Percentiles rank a stretch among this genome's conserved stretches.
These are phyloP conservation scores for Leptographium lundbergii DNA, from an alignment of 2,329 filamentous ascomycete genomes.

Conservation along the genomic window DNA sequence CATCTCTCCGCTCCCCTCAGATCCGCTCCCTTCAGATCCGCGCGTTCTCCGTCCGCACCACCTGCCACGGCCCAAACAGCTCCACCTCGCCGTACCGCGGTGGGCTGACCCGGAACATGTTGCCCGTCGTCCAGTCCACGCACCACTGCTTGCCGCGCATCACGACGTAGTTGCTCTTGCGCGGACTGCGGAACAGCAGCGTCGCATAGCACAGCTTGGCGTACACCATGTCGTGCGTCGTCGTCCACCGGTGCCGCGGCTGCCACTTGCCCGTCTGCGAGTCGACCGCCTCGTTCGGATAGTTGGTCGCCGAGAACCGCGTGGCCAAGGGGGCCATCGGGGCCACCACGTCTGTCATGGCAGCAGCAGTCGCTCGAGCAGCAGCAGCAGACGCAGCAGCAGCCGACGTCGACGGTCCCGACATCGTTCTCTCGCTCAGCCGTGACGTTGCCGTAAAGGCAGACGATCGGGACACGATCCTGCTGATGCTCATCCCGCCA, in stretches of 20 bases:
- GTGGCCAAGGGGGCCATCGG: conserved; percentile 10
- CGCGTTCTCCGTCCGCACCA: conserved; percentile 35
- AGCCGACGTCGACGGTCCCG: no score
- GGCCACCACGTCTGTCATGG: neutral
- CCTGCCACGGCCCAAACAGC: conserved; percentile 35
- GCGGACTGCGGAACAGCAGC: conserved; percentile 40
- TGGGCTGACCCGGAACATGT: conserved; percentile 39
- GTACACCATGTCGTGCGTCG: conserved; percentile 44
- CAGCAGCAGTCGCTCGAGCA: neutral
- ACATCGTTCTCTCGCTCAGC: no score
- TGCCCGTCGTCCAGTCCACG: conserved; percentile 46
- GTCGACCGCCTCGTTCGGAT: conserved; percentile 31
- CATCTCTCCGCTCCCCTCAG: neutral
- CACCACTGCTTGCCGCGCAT: conserved; percentile 44
- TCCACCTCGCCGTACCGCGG: conserved; percentile 41
- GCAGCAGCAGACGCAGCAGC: neutral
- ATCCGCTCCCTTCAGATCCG: conserved; percentile 21
- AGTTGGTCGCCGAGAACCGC: conserved; percentile 32
- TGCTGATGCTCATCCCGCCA: neutral
- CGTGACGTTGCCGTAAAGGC: neutral
- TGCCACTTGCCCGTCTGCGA: conserved; percentile 42
- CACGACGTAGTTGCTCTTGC: conserved; percentile 46
- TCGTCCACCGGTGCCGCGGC: conserved; percentile 41
- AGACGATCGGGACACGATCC: neutral
- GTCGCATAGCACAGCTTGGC: conserved; percentile 49